Evolutionary conservation across 495 filamentous ascomycete species (phyloP).

Genomic region (Penicillium coprophilum): DNA sequence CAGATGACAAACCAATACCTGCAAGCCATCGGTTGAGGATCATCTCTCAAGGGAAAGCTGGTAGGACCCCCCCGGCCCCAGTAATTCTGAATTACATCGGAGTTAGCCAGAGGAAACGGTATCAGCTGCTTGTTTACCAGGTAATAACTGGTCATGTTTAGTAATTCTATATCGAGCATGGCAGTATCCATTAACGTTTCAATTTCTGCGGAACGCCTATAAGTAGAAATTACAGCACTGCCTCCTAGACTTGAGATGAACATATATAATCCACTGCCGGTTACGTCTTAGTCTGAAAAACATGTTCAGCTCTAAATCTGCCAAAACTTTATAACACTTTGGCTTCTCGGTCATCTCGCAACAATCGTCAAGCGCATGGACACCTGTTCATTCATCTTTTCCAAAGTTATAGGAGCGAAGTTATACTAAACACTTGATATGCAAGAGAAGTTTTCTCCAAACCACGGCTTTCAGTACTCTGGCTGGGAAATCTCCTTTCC

Average conservation of each 20-base stretch:
- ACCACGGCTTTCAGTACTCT: background rate
- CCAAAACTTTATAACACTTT: slow-evolving; percentile 7
- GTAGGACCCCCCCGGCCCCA: background rate
- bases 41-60: slow-evolving; percentile 1
- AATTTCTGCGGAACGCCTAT: slow-evolving; percentile 23
- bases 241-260: slow-evolving; percentile 11
- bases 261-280: slow-evolving; percentile 3
- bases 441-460: background rate
- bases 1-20: slow-evolving; percentile 2
- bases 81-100: slow-evolving; percentile 6
- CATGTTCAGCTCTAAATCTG: slow-evolving; percentile 3
- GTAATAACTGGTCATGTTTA: slow-evolving; percentile 7
- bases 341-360: background rate
- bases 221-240: slow-evolving; percentile 24
- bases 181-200: slow-evolving; percentile 20
- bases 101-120: background rate
- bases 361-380: background rate
- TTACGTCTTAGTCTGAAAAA: background rate
- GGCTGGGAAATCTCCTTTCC: background rate
- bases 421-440: background rate
- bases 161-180: slow-evolving; percentile 1
- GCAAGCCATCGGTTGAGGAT: background rate
- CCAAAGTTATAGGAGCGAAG: background rate
- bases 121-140: slow-evolving; percentile 1
- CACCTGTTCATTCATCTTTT: background rate